Evolutionary conservation across 768 basidiomycete genomes (phyloP), one percentile per base, ranked within the genome.

Genomic region (Termitomyces sp.): DNA sequence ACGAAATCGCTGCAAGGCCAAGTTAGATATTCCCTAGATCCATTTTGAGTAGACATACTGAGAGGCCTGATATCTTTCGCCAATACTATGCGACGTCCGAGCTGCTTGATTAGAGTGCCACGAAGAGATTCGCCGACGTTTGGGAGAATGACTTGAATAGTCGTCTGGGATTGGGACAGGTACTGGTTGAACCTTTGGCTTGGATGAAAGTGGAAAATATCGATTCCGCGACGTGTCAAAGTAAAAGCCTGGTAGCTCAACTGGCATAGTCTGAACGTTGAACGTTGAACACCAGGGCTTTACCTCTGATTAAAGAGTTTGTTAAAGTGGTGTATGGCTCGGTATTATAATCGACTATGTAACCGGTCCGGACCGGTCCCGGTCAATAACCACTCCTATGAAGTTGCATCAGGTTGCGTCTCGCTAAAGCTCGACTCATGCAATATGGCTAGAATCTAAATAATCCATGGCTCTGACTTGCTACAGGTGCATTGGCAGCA

Each of bases 141-240:
- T 67, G 55, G 59, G 63, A 36, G 48, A 50, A 13, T 53, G 32
- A 4, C 46, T 45, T 36, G 42, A 39, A 35, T 48, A 9, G 39
- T 57, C 48, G n/a, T 56, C 55, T 9, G 42, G 49, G 36, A 28
- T 42, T 39, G 33, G 28, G 28, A 9, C 40, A 36, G 39, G 40
- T 12, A 39, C 36, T 50, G 59, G 54, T 33, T 64, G 55, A 51
- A 49, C 49, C 57, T 69, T 71, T 42, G 75, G 79, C 42, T 71
- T 74, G 1, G 80, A 80, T 24, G 80, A 76, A 13, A 79, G 38
- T 24, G 86, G 83, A 65, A 87, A 88, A 69, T 88, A 88, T 11
- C 86, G 79, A 44, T 83, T 81, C 58, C 70, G 74, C 38, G 68
- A 67, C 61, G 74, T 68, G 66, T 88, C 85, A 74, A 79, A 88